Evolutionary conservation across 495 filamentous ascomycete species (phyloP), one percentile per base, ranked within the genome.

Genomic region (Penicillium taxi): DNA sequence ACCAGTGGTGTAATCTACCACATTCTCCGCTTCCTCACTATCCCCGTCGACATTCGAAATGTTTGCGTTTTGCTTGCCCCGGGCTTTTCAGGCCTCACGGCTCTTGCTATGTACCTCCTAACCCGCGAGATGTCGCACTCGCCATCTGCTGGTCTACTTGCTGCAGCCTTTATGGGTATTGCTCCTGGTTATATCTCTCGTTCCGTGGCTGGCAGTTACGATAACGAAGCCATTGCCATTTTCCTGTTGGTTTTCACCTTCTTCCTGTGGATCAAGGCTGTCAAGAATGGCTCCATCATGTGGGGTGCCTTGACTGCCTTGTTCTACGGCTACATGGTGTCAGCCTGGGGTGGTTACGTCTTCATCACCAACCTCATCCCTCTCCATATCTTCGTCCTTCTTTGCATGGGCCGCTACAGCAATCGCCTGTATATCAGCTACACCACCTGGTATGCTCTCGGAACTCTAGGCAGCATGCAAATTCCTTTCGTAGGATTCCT

Each of bases 311-410:
- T 96, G 43, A 89, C 89, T 42, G 93, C 93, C 23, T 66, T 99
- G 41, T 99, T 94, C 67, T 99, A 99, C 61, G 93, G 93, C 40
- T 99, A 99, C 74, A 99, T 99, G 93, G 93, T 99, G 25, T 88
- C 89, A 35, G 91, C 93, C 22, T 99, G 93, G 93, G 93, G 93
- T 70, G 93, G 93, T 57, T 99, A 99, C 61, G 93, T 96, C 45
- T 99, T 99, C 74, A 99, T 99, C 54, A 99, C 93, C 44, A 96
- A 95, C 55, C 68, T 99, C 59, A 81, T 99, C 26, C 93, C 93
- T 24, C 78, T 99, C 32, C 93, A 99, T 60, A 80, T 86, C 11
- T 94, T 99, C 55, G 89, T 96, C 19, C 74, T 99, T 40, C 78
- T 96, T 45, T 86, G 80, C 66, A 99, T 99, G 93, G 93, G 93